Evolutionary conservation across 148 eudicot genomes (phyloP).

Genomic region (Amaranthus cruentus): DNA sequence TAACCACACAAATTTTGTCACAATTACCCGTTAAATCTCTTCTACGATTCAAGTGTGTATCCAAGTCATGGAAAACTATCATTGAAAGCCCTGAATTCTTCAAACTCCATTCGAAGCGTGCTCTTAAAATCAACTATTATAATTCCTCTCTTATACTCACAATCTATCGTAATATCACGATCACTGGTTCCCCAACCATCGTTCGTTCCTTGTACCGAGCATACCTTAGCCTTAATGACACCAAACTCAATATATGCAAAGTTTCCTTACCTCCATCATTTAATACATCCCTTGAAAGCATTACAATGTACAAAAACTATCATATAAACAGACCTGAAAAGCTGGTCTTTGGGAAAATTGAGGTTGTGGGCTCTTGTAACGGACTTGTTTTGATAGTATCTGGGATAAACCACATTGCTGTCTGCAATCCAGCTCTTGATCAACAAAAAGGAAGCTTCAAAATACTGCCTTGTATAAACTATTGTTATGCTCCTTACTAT

Average conservation of each 20-base stretch:
- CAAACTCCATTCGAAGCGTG: conserved; percentile 8
- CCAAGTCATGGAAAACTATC: conserved; percentile 5
- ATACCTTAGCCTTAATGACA: background rate
- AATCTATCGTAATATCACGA: background rate
- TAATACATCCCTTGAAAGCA: background rate
- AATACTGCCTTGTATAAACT: conserved; percentile 8
- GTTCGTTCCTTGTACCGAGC: conserved; percentile 16
- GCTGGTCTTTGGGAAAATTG: background rate
- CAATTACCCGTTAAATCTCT: conserved; percentile 13
- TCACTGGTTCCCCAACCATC: background rate
- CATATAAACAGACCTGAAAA: background rate
- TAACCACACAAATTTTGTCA: background rate
- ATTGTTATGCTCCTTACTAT: background rate
- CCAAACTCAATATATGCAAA: conserved; percentile 4
- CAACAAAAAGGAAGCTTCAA: conserved; percentile 1
- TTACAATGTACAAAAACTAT: background rate
- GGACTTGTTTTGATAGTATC: conserved; percentile 10
- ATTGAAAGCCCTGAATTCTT: conserved; percentile 12
- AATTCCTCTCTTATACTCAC: conserved; percentile 19
- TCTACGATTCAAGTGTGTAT: conserved; percentile 9
- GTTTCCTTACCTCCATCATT: conserved; percentile 11
- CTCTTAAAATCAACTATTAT: background rate
- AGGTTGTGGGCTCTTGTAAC: conserved; percentile 18
- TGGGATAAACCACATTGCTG: conserved; percentile 9
- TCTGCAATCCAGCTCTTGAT: conserved; percentile 17